Base-by-base conservation (phyloP, 202 grass and related monocot species). In the Panicum virgatum region DNA sequence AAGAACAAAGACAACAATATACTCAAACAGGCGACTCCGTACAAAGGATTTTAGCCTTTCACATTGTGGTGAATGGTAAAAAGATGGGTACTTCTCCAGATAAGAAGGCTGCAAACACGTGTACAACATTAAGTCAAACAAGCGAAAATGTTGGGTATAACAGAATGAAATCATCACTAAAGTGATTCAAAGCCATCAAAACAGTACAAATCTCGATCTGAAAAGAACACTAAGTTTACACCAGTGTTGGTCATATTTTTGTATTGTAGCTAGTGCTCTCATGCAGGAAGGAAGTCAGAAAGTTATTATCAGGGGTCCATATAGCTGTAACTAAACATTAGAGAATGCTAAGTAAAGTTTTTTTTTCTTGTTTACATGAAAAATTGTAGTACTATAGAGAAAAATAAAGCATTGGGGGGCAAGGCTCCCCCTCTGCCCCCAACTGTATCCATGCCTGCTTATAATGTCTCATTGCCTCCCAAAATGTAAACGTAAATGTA, bases 11-110 rank as follows among this genome's bases (percentile, higher is more conserved):
- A 85, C 7, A 68, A 98, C 77, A 65, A 91, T 84, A 81, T 93
- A 90, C 66, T 93, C 96, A 81, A 98, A 98, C 30, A 4, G 37
- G 26, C 19, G 44, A 87, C 96, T 91, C 74, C 53, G 85, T 47
- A 98, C 96, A 85, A 98, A 95, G 66, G 74, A 81, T 83, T 95
- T 98, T 43, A 98, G 79, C 59, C 50, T 87, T 87, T 83, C 72
- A 82, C 88, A 95, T 27, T 64, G 73, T 63, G 64, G 39, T 80
- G 96, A 95, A 78, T 50, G 85, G 87, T 98, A 98, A 83, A 95
- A 93, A 18, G 81, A 87, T 80, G 92, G 96, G 52, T 83, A 98
- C 51, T 84, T 90, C 83, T 98, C 96, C 76, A 98, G 89, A 58
- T 75, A 98, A 47, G 96, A 89, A 87, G 92, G 92, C 96, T 98